Conservation (phyloP, 2,329 filamentous ascomycete genomes). For the Sclerotinia nivalis region DNA sequence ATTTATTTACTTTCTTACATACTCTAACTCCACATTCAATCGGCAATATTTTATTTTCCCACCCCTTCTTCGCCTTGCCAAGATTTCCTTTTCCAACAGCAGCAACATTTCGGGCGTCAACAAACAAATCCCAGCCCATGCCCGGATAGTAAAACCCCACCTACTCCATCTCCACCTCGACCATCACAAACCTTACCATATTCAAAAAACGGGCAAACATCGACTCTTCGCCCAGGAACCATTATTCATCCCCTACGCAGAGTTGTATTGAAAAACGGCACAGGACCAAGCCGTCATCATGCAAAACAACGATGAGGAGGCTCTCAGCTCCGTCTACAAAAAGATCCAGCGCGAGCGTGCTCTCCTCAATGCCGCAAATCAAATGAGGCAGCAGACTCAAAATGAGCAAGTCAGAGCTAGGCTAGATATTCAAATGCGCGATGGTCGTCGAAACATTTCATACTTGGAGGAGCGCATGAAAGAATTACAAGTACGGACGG, state of each 20-base stretch:
- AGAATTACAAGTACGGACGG: constrained; percentile 80
- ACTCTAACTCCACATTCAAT: neutral
- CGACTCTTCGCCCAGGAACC: neutral
- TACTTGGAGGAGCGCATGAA: constrained; percentile 93
- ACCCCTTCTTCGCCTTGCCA: constrained; percentile 21
- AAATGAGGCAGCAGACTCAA: constrained; percentile 93
- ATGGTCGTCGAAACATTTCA: constrained; percentile 87
- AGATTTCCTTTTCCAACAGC: constrained; percentile 19
- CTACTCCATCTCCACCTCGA: constrained; percentile 24
- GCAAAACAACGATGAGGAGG: constrained; percentile 66
- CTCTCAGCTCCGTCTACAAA: constrained; percentile 78
- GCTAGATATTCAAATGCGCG: constrained; percentile 90
- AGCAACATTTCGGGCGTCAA: constrained; percentile 21
- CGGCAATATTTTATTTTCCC: neutral
- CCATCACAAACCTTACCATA: constrained; percentile 23
- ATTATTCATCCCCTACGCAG: constrained; percentile 16
- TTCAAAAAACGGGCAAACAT: constrained; percentile 13
- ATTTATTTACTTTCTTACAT: neutral
- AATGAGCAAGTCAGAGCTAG: constrained; percentile 89
- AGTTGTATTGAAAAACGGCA: constrained; percentile 6
- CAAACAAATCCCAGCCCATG: constrained; percentile 24
- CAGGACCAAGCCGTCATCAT: constrained; percentile 35
- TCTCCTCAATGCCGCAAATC: constrained; percentile 89
- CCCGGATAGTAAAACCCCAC: constrained; percentile 21
- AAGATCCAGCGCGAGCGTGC: constrained; percentile 98